Percentiles rank a stretch among this genome's conserved stretches.
phyloP scores from a whole-genome alignment of 345 rosid genomes.

The Eucalyptus albens region DNA sequence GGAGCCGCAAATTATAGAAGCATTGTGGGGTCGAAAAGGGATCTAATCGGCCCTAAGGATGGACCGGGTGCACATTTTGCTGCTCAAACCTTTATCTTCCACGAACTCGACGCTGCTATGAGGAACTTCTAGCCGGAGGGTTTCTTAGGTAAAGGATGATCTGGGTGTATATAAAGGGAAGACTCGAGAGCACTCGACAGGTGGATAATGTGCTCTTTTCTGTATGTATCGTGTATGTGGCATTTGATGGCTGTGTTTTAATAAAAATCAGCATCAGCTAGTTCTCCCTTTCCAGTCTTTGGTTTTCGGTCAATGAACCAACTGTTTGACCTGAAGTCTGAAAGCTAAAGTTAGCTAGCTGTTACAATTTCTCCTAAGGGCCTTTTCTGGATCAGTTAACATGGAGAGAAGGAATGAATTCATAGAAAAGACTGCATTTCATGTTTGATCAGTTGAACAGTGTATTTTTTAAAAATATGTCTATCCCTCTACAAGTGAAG shows the following conservation, averaged over 20 bases:
- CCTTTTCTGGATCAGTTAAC: too few species aligned
- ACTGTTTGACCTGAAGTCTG: too few species aligned
- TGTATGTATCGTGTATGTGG: too few species aligned
- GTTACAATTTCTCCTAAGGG: too few species aligned
- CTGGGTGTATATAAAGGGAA: slow-evolving; percentile 44
- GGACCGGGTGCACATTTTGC: slow-evolving; percentile 45
- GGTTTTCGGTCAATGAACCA: too few species aligned
- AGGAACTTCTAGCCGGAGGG: slow-evolving; percentile 54
- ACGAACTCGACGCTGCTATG: slow-evolving; percentile 46
- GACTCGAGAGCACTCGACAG: slow-evolving; percentile 84
- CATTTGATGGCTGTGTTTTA: too few species aligned
- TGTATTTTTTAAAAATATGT: too few species aligned
- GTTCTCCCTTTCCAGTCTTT: too few species aligned
- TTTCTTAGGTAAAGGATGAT: slow-evolving; percentile 21
- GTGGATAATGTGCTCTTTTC: neutral
- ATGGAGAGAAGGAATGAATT: too few species aligned
- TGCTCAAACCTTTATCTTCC: slow-evolving; percentile 54
- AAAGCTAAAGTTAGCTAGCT: too few species aligned
- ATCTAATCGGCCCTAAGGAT: slow-evolving; percentile 39
- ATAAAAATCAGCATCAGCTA: too few species aligned
- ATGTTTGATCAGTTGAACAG: neutral
- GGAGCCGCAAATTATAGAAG: slow-evolving; percentile 12
- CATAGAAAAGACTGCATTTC: too few species aligned
- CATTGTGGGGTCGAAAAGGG: slow-evolving; percentile 55
- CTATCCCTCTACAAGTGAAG: neutral